Conservation (phyloP, 495 filamentous ascomycete species). For the Aspergillus incahuasiensis region DNA sequence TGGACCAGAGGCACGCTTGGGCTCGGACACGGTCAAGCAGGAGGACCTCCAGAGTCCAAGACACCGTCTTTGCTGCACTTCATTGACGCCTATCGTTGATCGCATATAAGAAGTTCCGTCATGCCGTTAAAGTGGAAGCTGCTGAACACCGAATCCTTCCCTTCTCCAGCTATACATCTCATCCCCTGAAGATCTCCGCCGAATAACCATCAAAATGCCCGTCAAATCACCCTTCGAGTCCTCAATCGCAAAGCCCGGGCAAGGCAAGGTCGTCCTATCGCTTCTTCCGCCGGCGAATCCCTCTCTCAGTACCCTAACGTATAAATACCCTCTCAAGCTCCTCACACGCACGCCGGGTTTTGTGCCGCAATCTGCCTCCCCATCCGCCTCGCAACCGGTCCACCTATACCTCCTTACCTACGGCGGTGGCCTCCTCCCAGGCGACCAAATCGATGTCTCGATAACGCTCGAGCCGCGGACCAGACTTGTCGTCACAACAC, state of each 20-base stretch:
- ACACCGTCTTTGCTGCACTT: neutral
- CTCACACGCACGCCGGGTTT: slow-evolving; percentile 59
- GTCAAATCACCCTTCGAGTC: slow-evolving; percentile 60
- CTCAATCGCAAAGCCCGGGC: slow-evolving; percentile 66
- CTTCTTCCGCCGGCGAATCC: slow-evolving; percentile 68
- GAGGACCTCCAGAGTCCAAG: neutral
- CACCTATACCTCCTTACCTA: slow-evolving; percentile 89
- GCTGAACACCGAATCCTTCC: neutral
- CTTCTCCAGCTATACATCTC: neutral
- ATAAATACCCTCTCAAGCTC: slow-evolving; percentile 93
- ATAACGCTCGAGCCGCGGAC: slow-evolving; percentile 60
- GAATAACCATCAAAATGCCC: slow-evolving; percentile 26
- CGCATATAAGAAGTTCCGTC: neutral
- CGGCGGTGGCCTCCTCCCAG: slow-evolving; percentile 85
- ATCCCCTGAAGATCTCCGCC: neutral
- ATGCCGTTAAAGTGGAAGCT: slow-evolving; percentile 8
- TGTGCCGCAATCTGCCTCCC: slow-evolving; percentile 27
- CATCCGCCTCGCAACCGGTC: slow-evolving; percentile 36
- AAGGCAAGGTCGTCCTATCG: slow-evolving; percentile 69
- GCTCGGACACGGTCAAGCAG: neutral
- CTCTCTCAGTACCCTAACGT: slow-evolving; percentile 68
- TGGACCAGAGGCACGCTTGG: neutral
- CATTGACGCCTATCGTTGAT: neutral
- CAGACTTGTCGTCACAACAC: slow-evolving; percentile 75
- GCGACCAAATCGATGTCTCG: slow-evolving; percentile 71